These are phyloP conservation scores for Geranomyces michiganensis DNA, from an alignment of 192 early-diverging fungal genomes.

Conservation along the genomic window DNA sequence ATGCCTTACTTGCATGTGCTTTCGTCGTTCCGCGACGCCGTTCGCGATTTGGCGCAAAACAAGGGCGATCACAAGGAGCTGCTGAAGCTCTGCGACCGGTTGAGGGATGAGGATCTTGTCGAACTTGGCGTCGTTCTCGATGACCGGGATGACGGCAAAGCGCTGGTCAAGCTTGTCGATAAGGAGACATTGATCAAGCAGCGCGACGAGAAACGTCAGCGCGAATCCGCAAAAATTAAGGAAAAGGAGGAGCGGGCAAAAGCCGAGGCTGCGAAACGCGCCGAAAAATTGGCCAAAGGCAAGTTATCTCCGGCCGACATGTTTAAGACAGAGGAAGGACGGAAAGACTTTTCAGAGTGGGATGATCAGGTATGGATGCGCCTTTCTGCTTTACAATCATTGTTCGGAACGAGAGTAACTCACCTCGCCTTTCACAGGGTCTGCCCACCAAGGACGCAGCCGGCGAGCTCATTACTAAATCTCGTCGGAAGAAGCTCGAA, in stretches of 20 bases:
- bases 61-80: slow-evolving; percentile 60
- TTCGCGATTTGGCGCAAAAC: slow-evolving; percentile 74
- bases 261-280: slow-evolving; percentile 64
- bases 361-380: slow-evolving; percentile 58
- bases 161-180: slow-evolving; percentile 89
- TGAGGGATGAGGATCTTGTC: slow-evolving; percentile 87
- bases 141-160: slow-evolving; percentile 93
- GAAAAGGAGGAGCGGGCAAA: slow-evolving; percentile 48
- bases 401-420: too few species aligned
- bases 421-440: slow-evolving; percentile 51
- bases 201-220: slow-evolving; percentile 60
- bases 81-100: slow-evolving; percentile 77
- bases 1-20: slow-evolving; percentile 82
- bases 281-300: slow-evolving; percentile 77
- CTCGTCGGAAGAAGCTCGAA: slow-evolving; percentile 80
- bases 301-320: slow-evolving; percentile 75
- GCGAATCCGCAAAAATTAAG: slow-evolving; percentile 66
- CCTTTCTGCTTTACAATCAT: too few species aligned
- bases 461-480: slow-evolving; percentile 84
- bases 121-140: slow-evolving; percentile 89
- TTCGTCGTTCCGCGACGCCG: slow-evolving; percentile 85
- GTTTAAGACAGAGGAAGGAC: slow-evolving; percentile 70
- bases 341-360: slow-evolving; percentile 70
- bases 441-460: slow-evolving; percentile 83
- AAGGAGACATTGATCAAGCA: slow-evolving; percentile 48